phyloP scores from a whole-genome alignment of 2,329 filamentous ascomycete species.

The Aureobasidium pullulans region DNA sequence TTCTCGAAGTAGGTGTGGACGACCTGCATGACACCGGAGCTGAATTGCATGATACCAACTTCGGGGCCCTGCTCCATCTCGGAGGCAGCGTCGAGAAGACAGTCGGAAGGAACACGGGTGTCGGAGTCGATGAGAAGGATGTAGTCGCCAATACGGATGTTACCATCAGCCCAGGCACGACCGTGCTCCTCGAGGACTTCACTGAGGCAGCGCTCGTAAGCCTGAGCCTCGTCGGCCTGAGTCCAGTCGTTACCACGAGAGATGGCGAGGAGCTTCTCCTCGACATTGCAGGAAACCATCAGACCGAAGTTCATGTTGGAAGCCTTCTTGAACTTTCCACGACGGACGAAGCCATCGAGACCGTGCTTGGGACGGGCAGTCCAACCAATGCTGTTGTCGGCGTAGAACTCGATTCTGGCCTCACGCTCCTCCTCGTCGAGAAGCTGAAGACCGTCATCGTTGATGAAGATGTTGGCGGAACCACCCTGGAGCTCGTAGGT shows the following conservation, averaged over 20 bases:
- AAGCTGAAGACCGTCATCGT: constrained; percentile 65
- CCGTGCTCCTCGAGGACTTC: constrained; percentile 48
- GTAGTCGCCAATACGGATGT: constrained; percentile 55
- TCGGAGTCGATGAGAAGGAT: constrained; percentile 64
- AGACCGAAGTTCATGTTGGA: constrained; percentile 71
- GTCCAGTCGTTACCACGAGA: constrained; percentile 31
- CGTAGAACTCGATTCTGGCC: constrained; percentile 41
- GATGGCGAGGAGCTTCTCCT: constrained; percentile 46
- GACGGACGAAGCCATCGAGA: constrained; percentile 44
- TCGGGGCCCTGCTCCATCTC: constrained; percentile 66
- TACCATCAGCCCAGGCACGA: constrained; percentile 52
- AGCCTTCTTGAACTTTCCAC: constrained; percentile 61
- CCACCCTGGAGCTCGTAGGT: constrained; percentile 71
- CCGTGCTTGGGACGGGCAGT: constrained; percentile 45
- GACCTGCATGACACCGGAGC: constrained; percentile 71
- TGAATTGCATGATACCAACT: constrained; percentile 65
- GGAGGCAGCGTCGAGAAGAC: constrained; percentile 59
- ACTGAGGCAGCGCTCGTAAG: constrained; percentile 45
- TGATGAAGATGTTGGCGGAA: constrained; percentile 71
- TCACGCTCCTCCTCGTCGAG: constrained; percentile 43
- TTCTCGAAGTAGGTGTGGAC: constrained; percentile 66
- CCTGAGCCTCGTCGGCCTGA: constrained; percentile 31
- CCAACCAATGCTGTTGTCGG: constrained; percentile 45
- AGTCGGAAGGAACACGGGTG: constrained; percentile 61
- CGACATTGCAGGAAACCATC: constrained; percentile 54